Evolutionary conservation across 2,329 filamentous ascomycete species (phyloP).

Genomic region (Alternaria sp.): DNA sequence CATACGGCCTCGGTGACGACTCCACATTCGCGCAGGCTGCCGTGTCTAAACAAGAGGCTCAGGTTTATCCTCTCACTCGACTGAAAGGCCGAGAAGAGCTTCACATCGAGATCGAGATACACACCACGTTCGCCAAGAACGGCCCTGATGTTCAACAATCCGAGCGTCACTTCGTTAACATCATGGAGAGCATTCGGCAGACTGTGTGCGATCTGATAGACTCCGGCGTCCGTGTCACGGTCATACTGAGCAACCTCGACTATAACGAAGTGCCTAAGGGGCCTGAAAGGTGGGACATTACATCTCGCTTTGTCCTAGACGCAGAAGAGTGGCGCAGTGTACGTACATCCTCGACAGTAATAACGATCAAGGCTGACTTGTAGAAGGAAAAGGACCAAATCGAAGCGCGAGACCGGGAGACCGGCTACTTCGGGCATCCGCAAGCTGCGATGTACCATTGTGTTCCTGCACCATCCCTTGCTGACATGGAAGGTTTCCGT

Average conservation of each 20-base stretch:
- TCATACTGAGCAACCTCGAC: background rate
- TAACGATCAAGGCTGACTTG: background rate
- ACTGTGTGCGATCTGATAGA: background rate
- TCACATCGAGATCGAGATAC: background rate
- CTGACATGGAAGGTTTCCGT: background rate
- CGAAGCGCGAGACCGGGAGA: background rate
- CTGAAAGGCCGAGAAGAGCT: background rate
- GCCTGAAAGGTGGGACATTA: background rate
- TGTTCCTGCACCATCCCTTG: background rate
- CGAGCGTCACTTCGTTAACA: background rate
- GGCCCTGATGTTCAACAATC: background rate
- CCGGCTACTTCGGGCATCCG: background rate
- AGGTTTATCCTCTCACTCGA: background rate
- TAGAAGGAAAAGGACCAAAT: background rate
- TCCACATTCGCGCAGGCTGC: background rate
- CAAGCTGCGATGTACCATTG: background rate
- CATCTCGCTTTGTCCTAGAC: background rate
- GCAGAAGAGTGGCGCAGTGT: background rate
- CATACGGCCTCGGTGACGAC: background rate
- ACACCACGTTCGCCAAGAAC: background rate
- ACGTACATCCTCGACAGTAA: background rate
- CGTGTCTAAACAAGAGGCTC: background rate
- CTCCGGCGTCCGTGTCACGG: background rate
- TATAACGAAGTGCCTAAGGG: fast-evolving
- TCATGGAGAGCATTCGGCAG: background rate